Percentiles rank a stretch among this genome's conserved stretches.
Conservation (phyloP, 2,329 filamentous ascomycete genomes). For the Graphium sp. region DNA sequence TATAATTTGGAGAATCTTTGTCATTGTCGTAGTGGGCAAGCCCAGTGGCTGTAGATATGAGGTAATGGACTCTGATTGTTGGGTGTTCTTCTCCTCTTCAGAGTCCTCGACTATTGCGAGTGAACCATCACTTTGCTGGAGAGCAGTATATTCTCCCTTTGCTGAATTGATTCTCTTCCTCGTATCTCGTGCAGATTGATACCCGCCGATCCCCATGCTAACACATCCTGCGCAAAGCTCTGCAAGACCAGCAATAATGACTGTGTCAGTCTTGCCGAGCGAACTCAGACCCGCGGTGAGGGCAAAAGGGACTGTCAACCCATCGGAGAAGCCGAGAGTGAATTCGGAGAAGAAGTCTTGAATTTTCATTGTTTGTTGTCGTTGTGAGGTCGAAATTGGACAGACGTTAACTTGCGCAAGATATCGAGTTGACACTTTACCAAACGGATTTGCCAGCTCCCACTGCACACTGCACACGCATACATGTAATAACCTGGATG, state of each 20-base stretch:
- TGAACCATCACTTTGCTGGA: background rate
- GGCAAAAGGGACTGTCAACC: conserved; percentile 59
- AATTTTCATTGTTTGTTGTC: conserved; percentile 9
- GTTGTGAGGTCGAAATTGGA: background rate
- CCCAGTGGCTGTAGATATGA: background rate
- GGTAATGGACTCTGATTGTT: conserved; percentile 1
- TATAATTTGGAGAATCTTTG: conserved; percentile 7
- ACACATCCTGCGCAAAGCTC: conserved; percentile 57
- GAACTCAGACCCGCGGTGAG: conserved; percentile 52
- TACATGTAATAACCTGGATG: background rate
- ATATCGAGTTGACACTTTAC: too few relatives aligned
- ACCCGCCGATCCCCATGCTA: conserved; percentile 58
- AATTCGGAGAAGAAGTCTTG: conserved; percentile 40
- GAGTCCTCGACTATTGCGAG: background rate
- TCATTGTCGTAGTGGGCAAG: background rate
- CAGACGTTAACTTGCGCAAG: background rate
- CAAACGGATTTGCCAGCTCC: too few relatives aligned
- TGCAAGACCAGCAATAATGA: conserved; percentile 51
- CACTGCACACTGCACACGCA: background rate
- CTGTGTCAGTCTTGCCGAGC: conserved; percentile 40
- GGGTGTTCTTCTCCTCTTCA: background rate
- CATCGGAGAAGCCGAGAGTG: conserved; percentile 59
- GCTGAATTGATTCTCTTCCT: too few relatives aligned
- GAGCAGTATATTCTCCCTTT: background rate
- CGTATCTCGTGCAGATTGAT: conserved; percentile 39